phyloP scores from a whole-genome alignment of 441 rosid genomes.

The Eruca vesicaria region DNA sequence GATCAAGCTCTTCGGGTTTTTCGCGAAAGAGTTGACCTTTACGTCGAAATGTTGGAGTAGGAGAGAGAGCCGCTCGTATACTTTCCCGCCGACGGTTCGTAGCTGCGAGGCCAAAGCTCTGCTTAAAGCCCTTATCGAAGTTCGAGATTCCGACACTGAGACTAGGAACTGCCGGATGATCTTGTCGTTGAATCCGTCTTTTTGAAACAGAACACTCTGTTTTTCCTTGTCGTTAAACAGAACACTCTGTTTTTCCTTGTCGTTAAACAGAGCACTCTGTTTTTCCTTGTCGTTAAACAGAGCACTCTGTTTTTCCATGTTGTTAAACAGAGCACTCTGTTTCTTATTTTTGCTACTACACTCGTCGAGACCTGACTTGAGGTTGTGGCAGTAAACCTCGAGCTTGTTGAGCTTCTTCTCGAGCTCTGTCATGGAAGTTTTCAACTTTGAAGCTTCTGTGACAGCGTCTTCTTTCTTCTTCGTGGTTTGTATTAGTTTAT shows the following conservation, averaged over 20 bases:
- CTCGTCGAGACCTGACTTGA: slow-evolving; percentile 81
- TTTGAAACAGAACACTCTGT: slow-evolving; percentile 25
- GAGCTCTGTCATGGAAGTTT: slow-evolving; percentile 78
- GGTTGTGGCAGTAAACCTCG: slow-evolving; percentile 73
- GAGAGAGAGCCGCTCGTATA: slow-evolving; percentile 59
- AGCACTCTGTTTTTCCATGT: slow-evolving; percentile 29
- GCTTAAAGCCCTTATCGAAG: slow-evolving; percentile 66
- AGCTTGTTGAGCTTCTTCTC: slow-evolving; percentile 93
- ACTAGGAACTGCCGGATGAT: slow-evolving; percentile 65
- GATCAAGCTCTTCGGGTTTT: slow-evolving; percentile 61
- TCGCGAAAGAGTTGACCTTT: slow-evolving; percentile 53
- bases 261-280: slow-evolving; percentile 36
- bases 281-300: slow-evolving; percentile 50
- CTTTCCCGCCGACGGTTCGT: slow-evolving; percentile 66
- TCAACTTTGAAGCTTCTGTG: slow-evolving; percentile 75
- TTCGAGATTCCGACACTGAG: slow-evolving; percentile 74
- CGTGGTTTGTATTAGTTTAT: slow-evolving; percentile 75
- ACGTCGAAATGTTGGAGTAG: slow-evolving; percentile 81
- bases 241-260: slow-evolving; percentile 41
- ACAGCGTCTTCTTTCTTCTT: slow-evolving; percentile 86
- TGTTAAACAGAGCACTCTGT: slow-evolving; percentile 23
- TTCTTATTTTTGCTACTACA: slow-evolving; percentile 51
- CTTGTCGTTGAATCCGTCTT: slow-evolving; percentile 44
- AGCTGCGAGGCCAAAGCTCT: slow-evolving; percentile 67
- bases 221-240: slow-evolving; percentile 45